phyloP scores from a whole-genome alignment of 2,329 filamentous ascomycete genomes.

The Elsinoe necatrix region DNA sequence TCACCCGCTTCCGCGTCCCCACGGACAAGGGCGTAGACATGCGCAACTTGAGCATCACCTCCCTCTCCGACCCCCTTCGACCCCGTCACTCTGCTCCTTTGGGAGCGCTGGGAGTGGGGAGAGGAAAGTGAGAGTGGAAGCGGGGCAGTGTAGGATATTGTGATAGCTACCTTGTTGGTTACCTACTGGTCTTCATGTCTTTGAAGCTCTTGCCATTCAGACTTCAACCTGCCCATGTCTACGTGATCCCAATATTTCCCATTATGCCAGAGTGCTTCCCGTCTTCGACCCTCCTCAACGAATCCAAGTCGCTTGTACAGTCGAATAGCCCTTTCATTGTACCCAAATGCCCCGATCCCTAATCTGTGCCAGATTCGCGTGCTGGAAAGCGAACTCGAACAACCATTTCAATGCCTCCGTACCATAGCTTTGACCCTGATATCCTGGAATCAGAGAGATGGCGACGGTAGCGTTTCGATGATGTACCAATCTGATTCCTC shows the following conservation, averaged over 20 bases:
- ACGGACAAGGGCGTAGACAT: not conserved
- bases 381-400: conserved; percentile 39
- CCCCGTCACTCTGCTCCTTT: not conserved
- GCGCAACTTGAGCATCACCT: not conserved
- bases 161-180: not conserved
- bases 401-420: conserved; percentile 41
- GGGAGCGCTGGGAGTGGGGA: not conserved
- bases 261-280: conserved; percentile 38
- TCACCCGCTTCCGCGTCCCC: not conserved
- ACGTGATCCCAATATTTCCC: conserved; percentile 31
- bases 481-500: not conserved
- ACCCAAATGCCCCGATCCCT: conserved; percentile 34
- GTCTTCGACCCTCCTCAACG: conserved; percentile 34
- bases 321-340: conserved; percentile 35
- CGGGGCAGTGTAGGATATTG: not conserved
- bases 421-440: conserved; percentile 39
- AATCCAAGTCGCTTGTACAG: conserved; percentile 43
- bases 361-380: conserved; percentile 40
- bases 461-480: conserved; percentile 27
- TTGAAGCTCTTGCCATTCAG: conserved; percentile 29
- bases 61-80: not conserved
- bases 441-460: conserved; percentile 28
- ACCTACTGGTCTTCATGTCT: not conserved
- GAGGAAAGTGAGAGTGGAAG: not conserved
- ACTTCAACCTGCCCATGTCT: conserved; percentile 32